Conservation (phyloP, 371 early-diverging fungal genomes). For the Saksenaea oblongispora region DNA sequence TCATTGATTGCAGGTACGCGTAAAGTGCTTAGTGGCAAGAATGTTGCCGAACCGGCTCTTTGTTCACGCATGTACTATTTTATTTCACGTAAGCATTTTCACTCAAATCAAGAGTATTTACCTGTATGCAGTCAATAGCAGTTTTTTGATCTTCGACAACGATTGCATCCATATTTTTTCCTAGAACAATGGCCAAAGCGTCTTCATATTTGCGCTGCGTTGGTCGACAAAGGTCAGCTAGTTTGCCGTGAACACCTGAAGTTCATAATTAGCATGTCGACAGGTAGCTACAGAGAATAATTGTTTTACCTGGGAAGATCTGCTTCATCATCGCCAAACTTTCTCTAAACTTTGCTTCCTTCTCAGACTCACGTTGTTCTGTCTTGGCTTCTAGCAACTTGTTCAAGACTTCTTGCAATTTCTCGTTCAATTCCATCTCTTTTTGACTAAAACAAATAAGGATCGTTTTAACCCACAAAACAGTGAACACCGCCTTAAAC, state of each 20-base stretch:
- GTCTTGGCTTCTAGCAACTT: constrained; percentile 80
- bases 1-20: constrained; percentile 75
- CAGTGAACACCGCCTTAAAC: not conserved
- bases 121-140: constrained; percentile 81
- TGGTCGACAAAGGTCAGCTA: constrained; percentile 91
- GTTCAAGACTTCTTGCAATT: constrained; percentile 71
- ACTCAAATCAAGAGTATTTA: constrained; percentile 4
- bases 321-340: constrained; percentile 81
- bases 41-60: constrained; percentile 90
- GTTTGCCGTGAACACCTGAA: constrained; percentile 86
- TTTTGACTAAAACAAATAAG: constrained; percentile 18
- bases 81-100: not conserved
- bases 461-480: not conserved
- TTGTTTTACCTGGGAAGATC: constrained; percentile 62
- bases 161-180: constrained; percentile 80
- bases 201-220: constrained; percentile 91
- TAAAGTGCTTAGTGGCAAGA: constrained; percentile 91
- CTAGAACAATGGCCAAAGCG: constrained; percentile 80
- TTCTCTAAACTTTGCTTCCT: constrained; percentile 74
- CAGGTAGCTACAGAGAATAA: not conserved
- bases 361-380: constrained; percentile 81
- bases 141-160: constrained; percentile 78
- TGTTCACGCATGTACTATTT: constrained; percentile 88
- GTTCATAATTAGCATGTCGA: too few species aligned
- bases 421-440: constrained; percentile 83